Evolutionary conservation across 371 early-diverging fungal species (phyloP).

Genomic region (Mortierella sp.): DNA sequence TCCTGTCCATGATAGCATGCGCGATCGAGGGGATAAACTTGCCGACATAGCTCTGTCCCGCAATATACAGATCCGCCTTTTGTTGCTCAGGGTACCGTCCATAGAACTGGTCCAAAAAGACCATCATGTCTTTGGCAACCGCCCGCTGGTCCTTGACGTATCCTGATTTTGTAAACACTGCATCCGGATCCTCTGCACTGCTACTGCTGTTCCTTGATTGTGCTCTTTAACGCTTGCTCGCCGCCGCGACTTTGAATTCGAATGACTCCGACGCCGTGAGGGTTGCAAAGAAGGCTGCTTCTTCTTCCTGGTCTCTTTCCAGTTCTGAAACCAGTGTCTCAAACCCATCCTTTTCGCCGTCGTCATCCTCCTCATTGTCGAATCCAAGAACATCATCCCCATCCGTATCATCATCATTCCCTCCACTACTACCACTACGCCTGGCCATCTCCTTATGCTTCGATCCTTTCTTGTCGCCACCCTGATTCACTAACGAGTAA

Average conservation of each 20-base stretch:
- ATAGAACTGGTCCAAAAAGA: slow-evolving; percentile 66
- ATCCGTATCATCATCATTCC: not conserved
- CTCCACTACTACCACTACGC: not conserved
- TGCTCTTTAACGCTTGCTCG: slow-evolving; percentile 4
- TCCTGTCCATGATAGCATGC: slow-evolving; percentile 58
- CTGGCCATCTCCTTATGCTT: not conserved
- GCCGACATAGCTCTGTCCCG: slow-evolving; percentile 71
- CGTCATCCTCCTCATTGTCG: slow-evolving; percentile 3
- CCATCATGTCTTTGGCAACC: slow-evolving; percentile 61
- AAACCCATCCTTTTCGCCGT: slow-evolving; percentile 2
- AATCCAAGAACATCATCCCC: not conserved
- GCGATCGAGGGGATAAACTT: slow-evolving; percentile 70
- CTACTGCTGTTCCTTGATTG: not conserved
- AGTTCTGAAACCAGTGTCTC: slow-evolving; percentile 15
- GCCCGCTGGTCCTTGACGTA: slow-evolving; percentile 64
- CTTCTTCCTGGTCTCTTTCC: slow-evolving; percentile 28
- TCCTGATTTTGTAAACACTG: slow-evolving; percentile 49
- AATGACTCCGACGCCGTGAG: not conserved
- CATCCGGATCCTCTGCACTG: not conserved
- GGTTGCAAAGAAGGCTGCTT: slow-evolving; percentile 30
- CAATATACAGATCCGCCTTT: slow-evolving; percentile 58
- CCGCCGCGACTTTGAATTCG: slow-evolving; percentile 6
- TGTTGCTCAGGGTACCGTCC: slow-evolving; percentile 61
- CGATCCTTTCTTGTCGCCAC: not conserved
- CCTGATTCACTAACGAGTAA: slow-evolving; percentile 44